These are phyloP conservation scores for Fistulinella staudtii DNA, from an alignment of 1,284 basidiomycete species.

Conservation along the genomic window DNA sequence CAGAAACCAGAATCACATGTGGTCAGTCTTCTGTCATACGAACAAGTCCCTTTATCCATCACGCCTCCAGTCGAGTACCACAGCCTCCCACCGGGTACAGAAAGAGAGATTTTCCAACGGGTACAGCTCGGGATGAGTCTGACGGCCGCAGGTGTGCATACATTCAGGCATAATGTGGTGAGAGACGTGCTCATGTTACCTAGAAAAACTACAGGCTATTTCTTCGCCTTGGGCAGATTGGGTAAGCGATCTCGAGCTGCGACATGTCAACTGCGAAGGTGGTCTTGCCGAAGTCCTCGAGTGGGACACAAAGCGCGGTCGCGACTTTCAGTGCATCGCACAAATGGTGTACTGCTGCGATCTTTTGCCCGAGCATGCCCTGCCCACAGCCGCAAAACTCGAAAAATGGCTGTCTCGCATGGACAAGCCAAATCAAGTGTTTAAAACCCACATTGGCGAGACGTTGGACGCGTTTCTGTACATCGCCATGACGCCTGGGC, in stretches of 20 bases:
- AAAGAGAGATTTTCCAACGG: slow-evolving; percentile 74
- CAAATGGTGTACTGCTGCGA: slow-evolving; percentile 63
- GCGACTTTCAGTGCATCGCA: slow-evolving; percentile 67
- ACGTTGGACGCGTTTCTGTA: slow-evolving; percentile 51
- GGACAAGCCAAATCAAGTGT: slow-evolving; percentile 41
- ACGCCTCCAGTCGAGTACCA: slow-evolving; percentile 52
- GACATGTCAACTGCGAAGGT: slow-evolving; percentile 46
- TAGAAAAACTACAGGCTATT: slow-evolving; percentile 72
- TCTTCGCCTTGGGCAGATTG: slow-evolving; percentile 57
- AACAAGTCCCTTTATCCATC: background rate
- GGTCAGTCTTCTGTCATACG: slow-evolving; percentile 38
- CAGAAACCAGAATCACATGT: slow-evolving; percentile 54
- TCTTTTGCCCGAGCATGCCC: slow-evolving; percentile 42
- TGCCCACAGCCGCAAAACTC: slow-evolving; percentile 52
- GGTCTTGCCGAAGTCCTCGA: slow-evolving; percentile 52
- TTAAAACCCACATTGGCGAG: slow-evolving; percentile 48
- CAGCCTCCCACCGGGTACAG: slow-evolving; percentile 42
- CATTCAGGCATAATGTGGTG: background rate
- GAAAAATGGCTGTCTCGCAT: slow-evolving; percentile 52
- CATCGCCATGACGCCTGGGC: slow-evolving; percentile 40
- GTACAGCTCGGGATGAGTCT: slow-evolving; percentile 73
- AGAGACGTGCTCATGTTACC: background rate
- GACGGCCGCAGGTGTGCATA: slow-evolving; percentile 53
- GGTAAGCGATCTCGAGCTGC: slow-evolving; percentile 50
- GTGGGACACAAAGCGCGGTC: slow-evolving; percentile 60